Evolutionary conservation across 305 asterid genomes (phyloP).

Genomic region (Fraxinus velutina): DNA sequence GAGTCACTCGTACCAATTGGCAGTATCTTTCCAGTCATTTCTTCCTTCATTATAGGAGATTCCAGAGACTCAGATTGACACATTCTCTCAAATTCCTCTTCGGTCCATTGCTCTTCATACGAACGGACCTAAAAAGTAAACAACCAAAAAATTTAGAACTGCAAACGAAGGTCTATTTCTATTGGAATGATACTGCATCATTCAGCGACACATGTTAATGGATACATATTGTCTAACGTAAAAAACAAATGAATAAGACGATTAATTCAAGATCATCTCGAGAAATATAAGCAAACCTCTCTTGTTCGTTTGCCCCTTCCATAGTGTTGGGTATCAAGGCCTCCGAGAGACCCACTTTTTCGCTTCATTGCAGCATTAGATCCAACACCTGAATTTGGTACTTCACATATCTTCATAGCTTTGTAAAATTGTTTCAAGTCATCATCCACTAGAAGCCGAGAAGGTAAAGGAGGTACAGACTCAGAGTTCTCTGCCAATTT

Average conservation of each 20-base stretch:
- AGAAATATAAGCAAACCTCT: slow-evolving; percentile 61
- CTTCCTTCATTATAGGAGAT: slow-evolving; percentile 62
- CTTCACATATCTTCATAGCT: slow-evolving; percentile 77
- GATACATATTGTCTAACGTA: background rate
- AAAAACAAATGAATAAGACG: background rate
- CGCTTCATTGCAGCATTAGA: slow-evolving; percentile 67
- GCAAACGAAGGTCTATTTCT: background rate
- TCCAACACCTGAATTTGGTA: slow-evolving; percentile 41
- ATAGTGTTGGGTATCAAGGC: slow-evolving; percentile 88
- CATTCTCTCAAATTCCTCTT: slow-evolving; percentile 91
- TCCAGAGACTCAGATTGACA: slow-evolving; percentile 85
- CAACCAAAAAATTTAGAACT: slow-evolving; percentile 23
- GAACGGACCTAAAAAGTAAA: slow-evolving; percentile 70
- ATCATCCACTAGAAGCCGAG: slow-evolving; percentile 78
- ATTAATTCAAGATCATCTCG: slow-evolving; percentile 9
- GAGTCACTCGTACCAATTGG: slow-evolving; percentile 36
- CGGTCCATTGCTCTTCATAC: slow-evolving; percentile 98
- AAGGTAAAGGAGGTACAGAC: slow-evolving; percentile 64
- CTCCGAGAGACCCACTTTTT: slow-evolving; percentile 75
- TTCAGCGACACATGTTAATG: background rate
- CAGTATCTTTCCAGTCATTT: slow-evolving; percentile 45
- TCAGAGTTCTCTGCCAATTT: slow-evolving; percentile 46
- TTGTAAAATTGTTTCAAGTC: slow-evolving; percentile 79
- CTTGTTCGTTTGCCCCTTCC: slow-evolving; percentile 99
- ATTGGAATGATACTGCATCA: background rate